Evolutionary conservation across 106 monocot species (phyloP).

Genomic region (Allium sativum): DNA sequence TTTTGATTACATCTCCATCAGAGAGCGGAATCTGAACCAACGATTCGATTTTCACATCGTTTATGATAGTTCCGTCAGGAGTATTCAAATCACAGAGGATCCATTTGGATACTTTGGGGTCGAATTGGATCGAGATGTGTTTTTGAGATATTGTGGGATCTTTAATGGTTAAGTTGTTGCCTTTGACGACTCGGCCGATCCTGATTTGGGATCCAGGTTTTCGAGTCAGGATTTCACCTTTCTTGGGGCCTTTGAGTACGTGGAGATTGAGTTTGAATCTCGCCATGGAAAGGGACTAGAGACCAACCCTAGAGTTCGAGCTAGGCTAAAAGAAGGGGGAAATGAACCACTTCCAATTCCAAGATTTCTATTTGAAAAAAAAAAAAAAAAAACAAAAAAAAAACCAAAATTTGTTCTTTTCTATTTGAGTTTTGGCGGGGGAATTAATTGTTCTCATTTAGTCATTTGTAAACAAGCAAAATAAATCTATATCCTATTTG

Average conservation of each 20-base stretch:
- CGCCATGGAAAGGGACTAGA: background rate
- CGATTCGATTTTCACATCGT: constrained; percentile 26
- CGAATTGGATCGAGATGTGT: constrained; percentile 47
- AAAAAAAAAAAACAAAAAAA: too few relatives aligned
- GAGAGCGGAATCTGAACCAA: constrained; percentile 22
- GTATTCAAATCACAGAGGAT: constrained; percentile 48
- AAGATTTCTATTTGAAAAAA: too few relatives aligned
- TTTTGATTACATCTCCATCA: constrained; percentile 52
- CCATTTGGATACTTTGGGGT: constrained; percentile 24
- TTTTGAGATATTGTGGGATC: constrained; percentile 67
- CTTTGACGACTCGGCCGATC: constrained; percentile 62
- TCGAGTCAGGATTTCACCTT: constrained; percentile 36
- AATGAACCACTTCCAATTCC: too few relatives aligned
- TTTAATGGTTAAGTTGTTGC: constrained; percentile 69
- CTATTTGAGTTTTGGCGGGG: too few relatives aligned
- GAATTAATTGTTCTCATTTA: too few relatives aligned
- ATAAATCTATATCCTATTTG: too few relatives aligned
- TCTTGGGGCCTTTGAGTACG: constrained; percentile 42
- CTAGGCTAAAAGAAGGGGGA: too few relatives aligned
- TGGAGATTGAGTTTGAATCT: constrained; percentile 12
- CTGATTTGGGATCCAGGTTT: constrained; percentile 19
- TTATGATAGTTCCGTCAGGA: constrained; percentile 77
- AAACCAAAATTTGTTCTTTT: too few relatives aligned
- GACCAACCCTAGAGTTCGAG: background rate
- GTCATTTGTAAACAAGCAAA: too few relatives aligned